Percentiles rank a stretch among this genome's conserved stretches.
Evolutionary conservation across 331 rosid species (phyloP).

Genomic region (Rhamnella rubrinervis): DNA sequence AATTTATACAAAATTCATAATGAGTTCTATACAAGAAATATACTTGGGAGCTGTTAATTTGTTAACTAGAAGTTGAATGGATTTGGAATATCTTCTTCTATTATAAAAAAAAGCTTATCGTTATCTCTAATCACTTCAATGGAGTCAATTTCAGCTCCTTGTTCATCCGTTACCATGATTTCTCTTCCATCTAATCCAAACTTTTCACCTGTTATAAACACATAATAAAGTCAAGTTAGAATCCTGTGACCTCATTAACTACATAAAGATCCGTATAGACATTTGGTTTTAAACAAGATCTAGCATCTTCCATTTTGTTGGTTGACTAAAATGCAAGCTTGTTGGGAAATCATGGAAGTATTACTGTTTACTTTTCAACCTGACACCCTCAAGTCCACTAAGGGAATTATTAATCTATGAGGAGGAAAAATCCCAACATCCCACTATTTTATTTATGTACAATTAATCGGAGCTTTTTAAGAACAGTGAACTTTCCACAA

Average conservation of each 20-base stretch:
- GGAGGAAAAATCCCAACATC: too few species aligned
- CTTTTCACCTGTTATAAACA: constrained; percentile 56
- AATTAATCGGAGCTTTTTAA: too few species aligned
- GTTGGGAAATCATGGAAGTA: neutral
- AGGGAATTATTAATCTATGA: neutral
- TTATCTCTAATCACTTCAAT: constrained; percentile 86
- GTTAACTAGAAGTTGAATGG: neutral
- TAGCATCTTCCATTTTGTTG: neutral
- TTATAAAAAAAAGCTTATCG: constrained; percentile 56
- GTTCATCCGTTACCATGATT: constrained; percentile 61
- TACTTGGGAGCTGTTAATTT: too few species aligned
- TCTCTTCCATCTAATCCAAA: constrained; percentile 56
- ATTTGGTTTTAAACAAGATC: neutral
- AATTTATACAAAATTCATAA: too few species aligned
- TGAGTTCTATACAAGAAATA: too few species aligned
- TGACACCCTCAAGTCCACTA: neutral
- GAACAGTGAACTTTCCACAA: too few species aligned
- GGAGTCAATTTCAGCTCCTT: constrained; percentile 76
- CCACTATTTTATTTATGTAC: too few species aligned
- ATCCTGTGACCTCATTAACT: neutral
- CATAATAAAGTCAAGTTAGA: neutral
- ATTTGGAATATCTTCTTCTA: constrained; percentile 31
- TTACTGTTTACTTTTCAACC: neutral
- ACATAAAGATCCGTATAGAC: neutral
- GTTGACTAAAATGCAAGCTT: neutral